Percentiles rank a stretch among this genome's conserved stretches.
Evolutionary conservation across 257 asterid species (phyloP).

Genomic region (Prunella vulgaris): DNA sequence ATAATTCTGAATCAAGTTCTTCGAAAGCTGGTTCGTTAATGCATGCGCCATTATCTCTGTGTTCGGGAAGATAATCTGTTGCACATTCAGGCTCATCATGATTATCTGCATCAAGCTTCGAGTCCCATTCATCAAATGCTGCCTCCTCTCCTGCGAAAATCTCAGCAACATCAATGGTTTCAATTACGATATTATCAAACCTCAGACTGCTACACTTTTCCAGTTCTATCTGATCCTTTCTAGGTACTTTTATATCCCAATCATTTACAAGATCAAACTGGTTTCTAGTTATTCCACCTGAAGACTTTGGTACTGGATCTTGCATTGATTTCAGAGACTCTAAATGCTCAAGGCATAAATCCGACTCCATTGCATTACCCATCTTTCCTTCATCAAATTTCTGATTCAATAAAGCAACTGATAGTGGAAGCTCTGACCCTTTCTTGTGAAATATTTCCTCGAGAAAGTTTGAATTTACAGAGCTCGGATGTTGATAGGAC

Average conservation of each 20-base stretch:
- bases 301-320: constrained; percentile 21
- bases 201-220: constrained; percentile 37
- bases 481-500: constrained; percentile 30
- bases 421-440: constrained; percentile 43
- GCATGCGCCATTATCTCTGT: constrained; percentile 14
- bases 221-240: constrained; percentile 29
- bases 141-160: constrained; percentile 45
- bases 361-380: constrained; percentile 24
- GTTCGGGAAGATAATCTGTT: constrained; percentile 17
- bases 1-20: constrained; percentile 32
- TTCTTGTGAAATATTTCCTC: constrained; percentile 32
- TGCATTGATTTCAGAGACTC: constrained; percentile 18
- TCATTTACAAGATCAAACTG: constrained; percentile 31
- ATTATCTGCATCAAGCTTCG: constrained; percentile 28
- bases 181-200: constrained; percentile 36
- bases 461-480: constrained; percentile 29
- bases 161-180: constrained; percentile 54
- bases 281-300: constrained; percentile 25
- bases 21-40: constrained; percentile 27
- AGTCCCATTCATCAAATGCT: constrained; percentile 27
- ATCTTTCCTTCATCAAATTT: constrained; percentile 51
- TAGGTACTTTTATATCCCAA: constrained; percentile 41
- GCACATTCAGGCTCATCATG: constrained; percentile 19
- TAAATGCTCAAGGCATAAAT: constrained; percentile 22
- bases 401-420: constrained; percentile 42